Conservation (phyloP, 352 stramenopile species). For the Phytophthora agathidicida region DNA sequence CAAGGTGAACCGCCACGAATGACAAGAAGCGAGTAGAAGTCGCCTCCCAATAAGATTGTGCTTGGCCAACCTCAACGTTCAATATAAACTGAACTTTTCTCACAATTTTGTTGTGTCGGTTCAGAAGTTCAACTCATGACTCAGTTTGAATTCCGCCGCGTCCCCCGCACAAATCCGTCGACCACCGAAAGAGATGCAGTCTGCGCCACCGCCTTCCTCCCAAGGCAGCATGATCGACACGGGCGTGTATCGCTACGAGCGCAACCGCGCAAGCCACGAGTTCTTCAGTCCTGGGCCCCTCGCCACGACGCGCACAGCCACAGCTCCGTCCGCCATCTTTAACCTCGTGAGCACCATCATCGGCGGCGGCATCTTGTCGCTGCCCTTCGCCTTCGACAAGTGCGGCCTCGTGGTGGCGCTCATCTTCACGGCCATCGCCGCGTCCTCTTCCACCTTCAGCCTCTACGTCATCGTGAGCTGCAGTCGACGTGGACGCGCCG, state of each 20-base stretch:
- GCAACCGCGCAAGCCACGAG: slow-evolving; percentile 68
- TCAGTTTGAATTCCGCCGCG: slow-evolving; percentile 5
- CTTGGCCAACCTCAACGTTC: slow-evolving; percentile 23
- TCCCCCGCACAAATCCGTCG: slow-evolving; percentile 6
- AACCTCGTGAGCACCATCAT: slow-evolving; percentile 92
- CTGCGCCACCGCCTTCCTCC: slow-evolving; percentile 24
- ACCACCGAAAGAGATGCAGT: slow-evolving; percentile 21
- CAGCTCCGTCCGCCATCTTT: slow-evolving; percentile 78
- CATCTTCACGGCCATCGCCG: slow-evolving; percentile 78
- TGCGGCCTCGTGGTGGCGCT: slow-evolving; percentile 84
- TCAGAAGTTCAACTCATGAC: too few species aligned
- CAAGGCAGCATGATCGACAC: slow-evolving; percentile 55
- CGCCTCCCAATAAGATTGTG: too few species aligned
- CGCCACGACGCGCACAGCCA: slow-evolving; percentile 61
- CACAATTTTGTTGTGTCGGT: too few species aligned
- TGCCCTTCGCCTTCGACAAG: slow-evolving; percentile 90
- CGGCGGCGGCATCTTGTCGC: slow-evolving; percentile 82
- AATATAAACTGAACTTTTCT: too few species aligned
- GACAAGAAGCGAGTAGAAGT: slow-evolving; percentile 8
- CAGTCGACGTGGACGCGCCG: slow-evolving; percentile 78
- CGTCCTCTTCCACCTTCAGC: slow-evolving; percentile 81
- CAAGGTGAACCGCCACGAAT: slow-evolving; percentile 52
- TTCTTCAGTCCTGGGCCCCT: slow-evolving; percentile 79
- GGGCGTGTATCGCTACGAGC: slow-evolving; percentile 81
- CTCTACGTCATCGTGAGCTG: slow-evolving; percentile 90